These are phyloP conservation scores for Nannochloris sp. DNA, from an alignment of 139 green algal genomes.

Conservation along the genomic window DNA sequence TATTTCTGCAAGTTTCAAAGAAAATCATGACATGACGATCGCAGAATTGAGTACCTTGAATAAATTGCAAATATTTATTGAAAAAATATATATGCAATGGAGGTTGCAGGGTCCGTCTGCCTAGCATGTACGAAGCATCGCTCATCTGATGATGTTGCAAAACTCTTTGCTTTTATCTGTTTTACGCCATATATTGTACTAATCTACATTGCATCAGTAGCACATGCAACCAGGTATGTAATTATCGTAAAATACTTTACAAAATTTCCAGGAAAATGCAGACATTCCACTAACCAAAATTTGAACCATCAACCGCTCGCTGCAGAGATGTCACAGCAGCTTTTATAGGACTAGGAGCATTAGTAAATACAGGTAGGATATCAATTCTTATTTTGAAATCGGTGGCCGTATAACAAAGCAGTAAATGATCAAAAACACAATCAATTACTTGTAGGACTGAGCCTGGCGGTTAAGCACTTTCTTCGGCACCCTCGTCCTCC, in stretches of 20 bases:
- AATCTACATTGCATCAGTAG: background rate
- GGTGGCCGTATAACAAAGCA: too few species aligned
- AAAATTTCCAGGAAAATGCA: background rate
- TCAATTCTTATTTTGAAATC: too few species aligned
- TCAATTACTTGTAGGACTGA: conserved; percentile 2
- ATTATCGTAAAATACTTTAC: background rate
- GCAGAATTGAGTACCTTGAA: too few species aligned
- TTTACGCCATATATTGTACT: conserved; percentile 8
- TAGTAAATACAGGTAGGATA: conserved; percentile 4
- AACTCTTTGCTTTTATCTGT: conserved; percentile 4
- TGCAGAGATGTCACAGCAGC: conserved; percentile 7
- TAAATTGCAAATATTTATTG: too few species aligned
- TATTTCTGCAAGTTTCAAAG: too few species aligned
- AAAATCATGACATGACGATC: too few species aligned
- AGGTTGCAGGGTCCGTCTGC: too few species aligned
- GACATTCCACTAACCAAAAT: background rate
- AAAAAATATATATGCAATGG: background rate
- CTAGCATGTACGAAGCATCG: background rate
- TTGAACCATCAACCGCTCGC: too few species aligned
- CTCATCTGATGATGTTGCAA: background rate
- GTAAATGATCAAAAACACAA: background rate
- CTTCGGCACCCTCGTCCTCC: conserved; percentile 16
- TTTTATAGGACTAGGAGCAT: conserved; percentile 2
- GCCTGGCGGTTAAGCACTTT: conserved; percentile 5
- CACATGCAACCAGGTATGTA: background rate